Conservation (phyloP, 768 basidiomycete genomes). For the Albatrellus ellisii region DNA sequence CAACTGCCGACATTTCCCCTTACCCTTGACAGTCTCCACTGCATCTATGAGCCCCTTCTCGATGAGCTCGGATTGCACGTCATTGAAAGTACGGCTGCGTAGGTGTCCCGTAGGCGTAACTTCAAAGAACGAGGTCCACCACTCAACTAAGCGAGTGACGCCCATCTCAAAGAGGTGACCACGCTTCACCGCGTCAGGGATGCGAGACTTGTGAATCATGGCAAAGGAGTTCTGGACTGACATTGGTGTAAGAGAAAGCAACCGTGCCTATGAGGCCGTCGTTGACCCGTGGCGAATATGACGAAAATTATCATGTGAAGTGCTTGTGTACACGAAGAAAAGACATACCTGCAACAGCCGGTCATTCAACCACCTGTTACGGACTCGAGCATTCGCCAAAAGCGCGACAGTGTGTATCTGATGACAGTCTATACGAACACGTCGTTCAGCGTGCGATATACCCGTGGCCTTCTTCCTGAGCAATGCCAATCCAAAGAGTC, state of each 20-base stretch:
- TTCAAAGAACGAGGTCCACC: conserved; percentile 79
- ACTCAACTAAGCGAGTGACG: conserved; percentile 55
- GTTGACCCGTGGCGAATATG: conserved; percentile 1
- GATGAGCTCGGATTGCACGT: conserved; percentile 32
- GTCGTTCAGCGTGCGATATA: conserved; percentile 51
- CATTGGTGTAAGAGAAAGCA: conserved; percentile 79
- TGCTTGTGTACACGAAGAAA: background rate
- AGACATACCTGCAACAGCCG: conserved; percentile 61
- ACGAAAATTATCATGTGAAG: conserved; percentile 5
- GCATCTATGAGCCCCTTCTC: conserved; percentile 2
- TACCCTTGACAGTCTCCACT: conserved; percentile 13
- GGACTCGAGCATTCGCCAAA: conserved; percentile 54
- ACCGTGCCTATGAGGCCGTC: conserved; percentile 50
- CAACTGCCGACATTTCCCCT: conserved; percentile 18
- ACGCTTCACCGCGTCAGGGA: conserved; percentile 71
- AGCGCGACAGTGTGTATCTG: conserved; percentile 83
- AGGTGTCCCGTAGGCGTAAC: conserved; percentile 53
- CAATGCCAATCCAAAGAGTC: background rate
- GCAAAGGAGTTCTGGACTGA: conserved; percentile 69
- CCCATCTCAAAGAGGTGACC: conserved; percentile 84
- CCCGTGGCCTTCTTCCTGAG: conserved; percentile 28
- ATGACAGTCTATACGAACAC: conserved; percentile 68
- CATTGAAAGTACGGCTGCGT: conserved; percentile 64
- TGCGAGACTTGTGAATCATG: conserved; percentile 64
- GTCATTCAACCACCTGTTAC: conserved; percentile 83